A percentile compares a stretch with the other conserved stretches of the same genome.
Evolutionary conservation across 2,329 filamentous ascomycete genomes (phyloP).

Genomic region (Aspergillus viridinutans): DNA sequence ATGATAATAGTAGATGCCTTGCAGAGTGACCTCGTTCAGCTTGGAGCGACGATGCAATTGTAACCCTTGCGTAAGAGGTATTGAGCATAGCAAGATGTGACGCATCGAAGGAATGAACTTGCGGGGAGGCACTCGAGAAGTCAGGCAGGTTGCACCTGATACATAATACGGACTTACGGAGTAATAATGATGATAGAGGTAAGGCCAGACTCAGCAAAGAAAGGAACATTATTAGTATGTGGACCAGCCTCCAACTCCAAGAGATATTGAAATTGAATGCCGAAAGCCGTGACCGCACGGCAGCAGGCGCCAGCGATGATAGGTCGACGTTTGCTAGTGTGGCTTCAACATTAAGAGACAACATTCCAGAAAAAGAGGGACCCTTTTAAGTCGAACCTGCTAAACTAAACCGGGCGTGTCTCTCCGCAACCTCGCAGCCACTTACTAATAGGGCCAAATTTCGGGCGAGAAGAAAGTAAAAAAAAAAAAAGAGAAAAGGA

Average conservation of each 20-base stretch:
- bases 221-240: not conserved
- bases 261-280: not conserved
- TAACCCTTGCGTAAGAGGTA: constrained; percentile 22
- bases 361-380: not conserved
- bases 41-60: not conserved
- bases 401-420: not conserved
- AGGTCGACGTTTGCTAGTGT: not conserved
- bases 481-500: too few relatives aligned
- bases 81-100: constrained; percentile 9
- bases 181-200: not conserved
- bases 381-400: not conserved
- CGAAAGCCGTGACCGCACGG: not conserved
- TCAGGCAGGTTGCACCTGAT: not conserved
- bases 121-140: constrained; percentile 8
- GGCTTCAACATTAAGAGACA: not conserved
- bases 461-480: not conserved
- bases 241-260: not conserved
- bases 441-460: not conserved
- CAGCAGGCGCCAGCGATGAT: not conserved
- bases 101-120: constrained; percentile 24
- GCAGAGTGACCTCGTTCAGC: not conserved
- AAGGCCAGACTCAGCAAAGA: not conserved
- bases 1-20: too few relatives aligned
- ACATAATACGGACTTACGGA: not conserved
- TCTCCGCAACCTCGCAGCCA: not conserved